phyloP scores from a whole-genome alignment of 2,329 filamentous ascomycete genomes.

The Cryphonectria radicalis region DNA sequence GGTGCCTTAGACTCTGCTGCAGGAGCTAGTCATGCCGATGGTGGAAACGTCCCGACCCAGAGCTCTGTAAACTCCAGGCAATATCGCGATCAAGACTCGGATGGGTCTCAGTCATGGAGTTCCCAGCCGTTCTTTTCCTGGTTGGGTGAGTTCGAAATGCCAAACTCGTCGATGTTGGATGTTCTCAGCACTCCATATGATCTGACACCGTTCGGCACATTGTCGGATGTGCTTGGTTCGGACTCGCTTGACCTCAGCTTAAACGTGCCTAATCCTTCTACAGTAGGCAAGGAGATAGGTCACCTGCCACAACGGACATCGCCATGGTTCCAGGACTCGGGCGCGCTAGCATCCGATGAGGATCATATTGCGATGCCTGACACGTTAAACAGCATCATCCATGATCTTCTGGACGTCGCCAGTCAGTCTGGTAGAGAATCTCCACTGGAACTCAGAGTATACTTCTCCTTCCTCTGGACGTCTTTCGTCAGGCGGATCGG shows the following conservation, averaged over 20 bases:
- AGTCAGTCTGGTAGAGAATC: background rate
- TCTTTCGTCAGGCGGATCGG: background rate
- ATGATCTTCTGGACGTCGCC: background rate
- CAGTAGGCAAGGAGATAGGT: background rate
- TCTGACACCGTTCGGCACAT: background rate
- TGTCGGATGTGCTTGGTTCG: background rate
- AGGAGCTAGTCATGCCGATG: background rate
- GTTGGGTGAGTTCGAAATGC: background rate
- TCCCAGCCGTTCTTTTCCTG: background rate
- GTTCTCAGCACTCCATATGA: background rate
- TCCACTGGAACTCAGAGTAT: background rate
- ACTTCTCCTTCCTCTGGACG: background rate
- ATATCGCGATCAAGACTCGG: background rate
- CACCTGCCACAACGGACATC: background rate
- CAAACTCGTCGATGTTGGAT: background rate
- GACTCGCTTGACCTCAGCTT: background rate
- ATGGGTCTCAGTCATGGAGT: background rate
- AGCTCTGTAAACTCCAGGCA: background rate
- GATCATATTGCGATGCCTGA: background rate
- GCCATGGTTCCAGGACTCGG: background rate
- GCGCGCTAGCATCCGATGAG: background rate
- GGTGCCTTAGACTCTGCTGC: background rate
- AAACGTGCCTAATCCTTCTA: background rate
- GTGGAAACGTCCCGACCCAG: background rate
- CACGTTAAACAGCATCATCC: background rate